Evolutionary conservation across 495 filamentous ascomycete species (phyloP), one percentile per base, ranked within the genome.

Genomic region (Daldinia vernicosa): DNA sequence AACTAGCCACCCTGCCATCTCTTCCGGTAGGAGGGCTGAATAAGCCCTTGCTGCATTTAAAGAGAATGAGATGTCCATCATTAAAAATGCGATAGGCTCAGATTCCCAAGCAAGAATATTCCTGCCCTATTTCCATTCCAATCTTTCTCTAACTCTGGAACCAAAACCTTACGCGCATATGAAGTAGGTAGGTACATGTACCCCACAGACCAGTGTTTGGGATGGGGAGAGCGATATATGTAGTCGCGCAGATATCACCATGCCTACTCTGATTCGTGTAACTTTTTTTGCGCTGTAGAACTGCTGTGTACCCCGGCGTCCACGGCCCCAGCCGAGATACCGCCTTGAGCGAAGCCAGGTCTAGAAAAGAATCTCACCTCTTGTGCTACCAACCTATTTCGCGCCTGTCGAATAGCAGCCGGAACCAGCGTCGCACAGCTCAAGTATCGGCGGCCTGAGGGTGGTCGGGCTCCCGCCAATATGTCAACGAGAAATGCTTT

Each of bases 301-400:
- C 39, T 17, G 39, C n/a, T 17, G 39, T 40, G 39, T 40, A 40
- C 15, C 15, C 39, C n/a, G 15, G 39, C 15, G 39, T 40, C 17
- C 45, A 9, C 45, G 45, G 45, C 45, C 19, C 24, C 45, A 51
- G 17, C 45, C 45, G 45, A 51, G 17, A 26, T 26, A 51, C 19
- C 45, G 24, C 17, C 45, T 26, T 22, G 24, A 51, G 45, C 17
- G 12, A 26, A 51, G 9, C 45, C 45, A 51, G 22, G 45, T 24
- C 45, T 51, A 51, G 45, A 51, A 51, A 51, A 51, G 45, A 26
- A 26, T 51, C n/a, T 51, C 4, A 24, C 45, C 24, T 51, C 22
- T 26, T 22, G 24, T 51, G 19, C 45, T 8, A 51, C 45, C 17
- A 51, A 6, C 45, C 45, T 2, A 51, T 22, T 51, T 51, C 17